These are phyloP conservation scores for Fraxinus albicans DNA, from an alignment of 305 asterid species.

Conservation along the genomic window DNA sequence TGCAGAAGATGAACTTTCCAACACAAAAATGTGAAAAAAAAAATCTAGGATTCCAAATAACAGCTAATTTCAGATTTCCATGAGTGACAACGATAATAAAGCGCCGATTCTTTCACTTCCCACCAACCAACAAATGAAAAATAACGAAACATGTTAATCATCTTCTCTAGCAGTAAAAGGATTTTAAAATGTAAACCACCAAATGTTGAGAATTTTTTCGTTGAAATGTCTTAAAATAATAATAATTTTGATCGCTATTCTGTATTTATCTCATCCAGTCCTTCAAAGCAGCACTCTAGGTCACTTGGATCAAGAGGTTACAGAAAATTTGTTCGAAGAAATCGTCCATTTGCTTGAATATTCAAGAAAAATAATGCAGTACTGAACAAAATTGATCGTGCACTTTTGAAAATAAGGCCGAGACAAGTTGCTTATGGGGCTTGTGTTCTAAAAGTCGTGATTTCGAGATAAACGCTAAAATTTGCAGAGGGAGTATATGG, in stretches of 20 bases:
- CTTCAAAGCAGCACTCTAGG: neutral
- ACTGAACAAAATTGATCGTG: slow-evolving; percentile 65
- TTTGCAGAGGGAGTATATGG: slow-evolving; percentile 58
- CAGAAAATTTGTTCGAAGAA: slow-evolving; percentile 61
- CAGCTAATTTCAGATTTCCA: neutral
- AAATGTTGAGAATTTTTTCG: neutral
- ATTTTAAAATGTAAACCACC: neutral
- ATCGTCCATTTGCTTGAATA: slow-evolving; percentile 72
- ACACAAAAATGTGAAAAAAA: neutral
- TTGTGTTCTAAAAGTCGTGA: slow-evolving; percentile 49
- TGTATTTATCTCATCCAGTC: neutral
- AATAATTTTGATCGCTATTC: neutral
- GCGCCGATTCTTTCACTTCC: neutral
- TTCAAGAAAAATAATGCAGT: slow-evolving; percentile 67
- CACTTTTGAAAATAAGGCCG: slow-evolving; percentile 49
- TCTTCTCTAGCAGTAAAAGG: neutral
- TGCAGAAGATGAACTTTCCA: neutral
- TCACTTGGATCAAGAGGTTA: slow-evolving; percentile 52
- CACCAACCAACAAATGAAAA: neutral
- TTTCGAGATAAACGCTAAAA: slow-evolving; percentile 26
- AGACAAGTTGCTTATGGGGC: slow-evolving; percentile 53
- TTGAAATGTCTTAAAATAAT: neutral
- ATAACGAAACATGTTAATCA: neutral
- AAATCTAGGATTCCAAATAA: neutral
- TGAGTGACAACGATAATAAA: neutral